Base-by-base conservation (phyloP, 257 asterid genomes). In the Solanum habrochaites region DNA sequence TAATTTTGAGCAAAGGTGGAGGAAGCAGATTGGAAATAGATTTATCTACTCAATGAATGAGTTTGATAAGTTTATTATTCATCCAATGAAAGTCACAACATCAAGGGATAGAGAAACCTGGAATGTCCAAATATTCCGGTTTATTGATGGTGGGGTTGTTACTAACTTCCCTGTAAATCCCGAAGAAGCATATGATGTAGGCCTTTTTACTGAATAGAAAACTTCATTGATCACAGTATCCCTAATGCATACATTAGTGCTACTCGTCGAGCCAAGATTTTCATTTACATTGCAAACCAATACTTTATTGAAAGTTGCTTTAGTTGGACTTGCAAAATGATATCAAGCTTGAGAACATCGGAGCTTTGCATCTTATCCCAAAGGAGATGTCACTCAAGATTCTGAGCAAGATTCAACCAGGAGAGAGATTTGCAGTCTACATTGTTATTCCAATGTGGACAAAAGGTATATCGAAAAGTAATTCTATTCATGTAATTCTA, bases 391-490 rank as follows among this genome's bases (percentile, higher is more conserved):
- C 98, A 0, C 60, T 97, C 9, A 97, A 97, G 92, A 95, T 94
- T 25, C 93, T 90, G 6, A 93, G 96, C 71, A 95, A 97, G 91
- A 95, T 97, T 29, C 86, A 88, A n/a, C 93, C 92, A 1, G 94
- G 89, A 1, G 96, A 95, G 85, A 90, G 96, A 86, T 95, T 97
- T 71, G 91, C 91, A 0, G 99, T 88, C 23, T 95, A 97, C 85
- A 43, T 97, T 74, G 97, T 97, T 43, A 89, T 97, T 85, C 99
- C 98, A 6, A 97, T 97, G 98, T 95, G 98, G 98, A 98, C 98
- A 0, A 98, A 97, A 88, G 99, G 98, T 18, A 88, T 91, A 67
- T 96, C 97, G 0, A 95, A 93, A 39, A 95, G 98, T 78, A 93
- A 43, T 8, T 92, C 94, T 0, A 98, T 97, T 85, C 98, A 97